Conservation (phyloP, 306 rosid species). For the Adenanthera pavonina region DNA sequence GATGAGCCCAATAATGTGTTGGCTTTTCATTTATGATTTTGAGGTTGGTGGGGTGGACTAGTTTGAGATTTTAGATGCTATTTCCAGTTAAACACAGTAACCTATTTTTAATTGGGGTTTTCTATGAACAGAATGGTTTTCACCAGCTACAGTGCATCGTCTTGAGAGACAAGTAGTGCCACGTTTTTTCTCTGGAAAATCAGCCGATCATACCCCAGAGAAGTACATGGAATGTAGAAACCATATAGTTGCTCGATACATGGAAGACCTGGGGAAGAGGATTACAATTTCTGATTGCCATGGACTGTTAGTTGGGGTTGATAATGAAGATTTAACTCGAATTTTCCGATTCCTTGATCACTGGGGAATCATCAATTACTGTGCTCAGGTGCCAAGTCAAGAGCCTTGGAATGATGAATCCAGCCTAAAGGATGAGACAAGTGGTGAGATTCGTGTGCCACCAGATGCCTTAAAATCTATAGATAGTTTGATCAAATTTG, state of each 20-base stretch:
- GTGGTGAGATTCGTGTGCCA: conserved; percentile 90
- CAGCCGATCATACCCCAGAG: conserved; percentile 71
- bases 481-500: conserved; percentile 91
- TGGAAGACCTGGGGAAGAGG: conserved; percentile 83
- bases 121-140: conserved; percentile 87
- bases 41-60: conserved; percentile 2
- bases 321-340: conserved; percentile 75
- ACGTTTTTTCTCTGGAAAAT: conserved; percentile 87
- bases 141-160: conserved; percentile 87
- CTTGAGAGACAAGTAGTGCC: conserved; percentile 99
- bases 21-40: conserved; percentile 8
- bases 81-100: background rate
- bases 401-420: conserved; percentile 58
- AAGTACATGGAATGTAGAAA: conserved; percentile 96
- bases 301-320: conserved; percentile 60
- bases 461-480: conserved; percentile 83
- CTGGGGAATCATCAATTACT: conserved; percentile 96
- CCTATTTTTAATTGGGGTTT: conserved; percentile 34
- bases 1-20: background rate
- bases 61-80: background rate
- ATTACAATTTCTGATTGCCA: conserved; percentile 68
- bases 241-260: conserved; percentile 79
- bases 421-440: conserved; percentile 75
- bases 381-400: conserved; percentile 60
- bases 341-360: conserved; percentile 92